Conservation (phyloP, 345 rosid species). For the Erucastrum elatum region DNA sequence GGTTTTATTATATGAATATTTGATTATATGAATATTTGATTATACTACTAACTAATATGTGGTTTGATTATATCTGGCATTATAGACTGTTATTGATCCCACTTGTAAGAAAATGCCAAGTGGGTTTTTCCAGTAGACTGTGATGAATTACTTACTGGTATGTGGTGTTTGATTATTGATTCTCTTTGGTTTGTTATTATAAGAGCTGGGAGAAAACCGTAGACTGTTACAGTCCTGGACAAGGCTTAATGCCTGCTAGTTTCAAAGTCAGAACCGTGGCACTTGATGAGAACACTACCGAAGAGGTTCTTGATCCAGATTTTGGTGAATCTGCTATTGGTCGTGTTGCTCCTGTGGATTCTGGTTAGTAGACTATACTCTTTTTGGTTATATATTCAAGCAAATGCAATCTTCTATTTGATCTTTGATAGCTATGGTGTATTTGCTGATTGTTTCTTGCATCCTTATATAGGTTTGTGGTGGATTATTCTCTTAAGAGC, state of each 20-base stretch:
- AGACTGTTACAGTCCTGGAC: conserved; percentile 93
- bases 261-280: conserved; percentile 76
- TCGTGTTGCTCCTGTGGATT: conserved; percentile 93
- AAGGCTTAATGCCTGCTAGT: conserved; percentile 94
- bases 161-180: not conserved
- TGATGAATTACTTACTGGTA: not conserved
- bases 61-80: not conserved
- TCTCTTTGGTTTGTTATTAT: not conserved
- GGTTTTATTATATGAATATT: not conserved
- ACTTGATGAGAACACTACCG: conserved; percentile 60
- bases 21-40: not conserved
- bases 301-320: conserved; percentile 90
- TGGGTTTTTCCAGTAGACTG: not conserved
- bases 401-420: not conserved
- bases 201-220: conserved; percentile 97
- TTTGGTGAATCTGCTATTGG: conserved; percentile 95
- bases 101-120: not conserved
- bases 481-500: conserved; percentile 89
- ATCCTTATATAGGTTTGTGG: conserved; percentile 67
- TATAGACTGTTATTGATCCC: not conserved
- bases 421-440: not conserved
- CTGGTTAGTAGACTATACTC: conserved; percentile 55
- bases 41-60: not conserved
- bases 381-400: not conserved
- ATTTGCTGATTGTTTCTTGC: conserved; percentile 10